Evolutionary conservation across 805 yeast genomes (phyloP).

Genomic region (Nakazawaea laoshanensis): DNA sequence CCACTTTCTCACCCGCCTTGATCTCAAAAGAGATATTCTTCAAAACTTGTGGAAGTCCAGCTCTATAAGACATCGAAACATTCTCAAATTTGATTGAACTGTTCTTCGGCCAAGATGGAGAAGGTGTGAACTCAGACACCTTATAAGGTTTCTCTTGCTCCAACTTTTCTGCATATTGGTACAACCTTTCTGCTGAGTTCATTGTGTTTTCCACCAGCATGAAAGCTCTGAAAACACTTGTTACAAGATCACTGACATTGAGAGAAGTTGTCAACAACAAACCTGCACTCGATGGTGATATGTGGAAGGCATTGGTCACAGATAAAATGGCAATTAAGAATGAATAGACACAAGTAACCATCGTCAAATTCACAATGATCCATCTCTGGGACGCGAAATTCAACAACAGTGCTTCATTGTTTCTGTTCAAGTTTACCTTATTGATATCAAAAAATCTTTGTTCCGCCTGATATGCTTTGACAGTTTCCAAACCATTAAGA

Average conservation of each 20-base stretch:
- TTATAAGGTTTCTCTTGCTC: slow-evolving; percentile 53
- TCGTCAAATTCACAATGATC: slow-evolving; percentile 49
- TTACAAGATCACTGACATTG: slow-evolving; percentile 47
- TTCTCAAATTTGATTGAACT: slow-evolving; percentile 42
- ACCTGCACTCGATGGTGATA: slow-evolving; percentile 55
- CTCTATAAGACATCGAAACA: slow-evolving; percentile 55
- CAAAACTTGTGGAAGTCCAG: slow-evolving; percentile 56
- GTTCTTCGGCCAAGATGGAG: slow-evolving; percentile 64
- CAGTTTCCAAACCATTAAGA: slow-evolving; percentile 38
- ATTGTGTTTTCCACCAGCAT: slow-evolving; percentile 45
- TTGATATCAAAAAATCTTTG: slow-evolving; percentile 27
- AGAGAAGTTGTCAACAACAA: slow-evolving; percentile 50
- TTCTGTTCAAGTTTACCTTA: slow-evolving; percentile 24
- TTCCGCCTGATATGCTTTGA: slow-evolving; percentile 31
- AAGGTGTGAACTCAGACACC: slow-evolving; percentile 29
- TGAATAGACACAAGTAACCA: slow-evolving; percentile 31
- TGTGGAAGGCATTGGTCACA: slow-evolving; percentile 48
- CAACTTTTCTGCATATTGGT: slow-evolving; percentile 47
- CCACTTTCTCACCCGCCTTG: slow-evolving; percentile 47
- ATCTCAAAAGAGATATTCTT: slow-evolving; percentile 41
- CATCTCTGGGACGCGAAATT: slow-evolving; percentile 54
- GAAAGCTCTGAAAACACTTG: slow-evolving; percentile 35
- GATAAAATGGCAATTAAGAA: slow-evolving; percentile 48
- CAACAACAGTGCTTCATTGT: slow-evolving; percentile 38
- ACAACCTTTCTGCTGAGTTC: slow-evolving; percentile 56